Evolutionary conservation across 192 early-diverging fungal genomes (phyloP).

Genomic region (Paraglomus occultum): DNA sequence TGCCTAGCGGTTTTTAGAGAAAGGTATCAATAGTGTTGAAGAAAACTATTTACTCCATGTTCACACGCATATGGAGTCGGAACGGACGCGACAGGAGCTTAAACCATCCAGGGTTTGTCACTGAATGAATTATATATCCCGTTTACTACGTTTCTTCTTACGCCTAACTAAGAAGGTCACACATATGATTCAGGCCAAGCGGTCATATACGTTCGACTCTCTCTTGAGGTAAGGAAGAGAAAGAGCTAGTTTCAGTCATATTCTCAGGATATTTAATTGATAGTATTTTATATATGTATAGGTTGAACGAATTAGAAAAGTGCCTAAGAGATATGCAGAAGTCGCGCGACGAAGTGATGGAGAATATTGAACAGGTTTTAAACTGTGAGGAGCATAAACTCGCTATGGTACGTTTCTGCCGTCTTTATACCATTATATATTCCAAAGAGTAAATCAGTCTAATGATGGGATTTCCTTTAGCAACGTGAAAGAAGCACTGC

Average conservation of each 20-base stretch:
- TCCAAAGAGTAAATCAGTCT: neutral
- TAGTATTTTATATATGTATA: neutral
- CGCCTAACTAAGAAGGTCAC: no score
- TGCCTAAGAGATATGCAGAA: constrained; percentile 43
- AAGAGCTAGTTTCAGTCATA: neutral
- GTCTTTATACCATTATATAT: neutral
- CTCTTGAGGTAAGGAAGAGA: constrained; percentile 40
- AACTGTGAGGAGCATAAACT: constrained; percentile 35
- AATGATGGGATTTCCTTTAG: constrained; percentile 12
- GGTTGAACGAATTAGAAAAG: constrained; percentile 43
- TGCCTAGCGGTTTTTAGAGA: no score
- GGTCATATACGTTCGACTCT: constrained; percentile 53
- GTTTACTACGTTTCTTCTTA: no score
- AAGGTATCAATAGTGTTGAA: no score
- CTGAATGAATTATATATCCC: no score
- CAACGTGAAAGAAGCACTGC: constrained; percentile 39
- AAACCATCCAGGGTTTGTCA: no score
- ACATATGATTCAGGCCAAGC: constrained; percentile 34
- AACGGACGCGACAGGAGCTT: no score
- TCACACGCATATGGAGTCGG: no score
- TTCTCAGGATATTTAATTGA: neutral
- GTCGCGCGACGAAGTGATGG: constrained; percentile 44
- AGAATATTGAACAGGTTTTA: constrained; percentile 40
- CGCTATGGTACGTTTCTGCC: neutral
- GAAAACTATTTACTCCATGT: no score